Conservation (phyloP, 352 stramenopile species). For the Nothophytophthora sp. region DNA sequence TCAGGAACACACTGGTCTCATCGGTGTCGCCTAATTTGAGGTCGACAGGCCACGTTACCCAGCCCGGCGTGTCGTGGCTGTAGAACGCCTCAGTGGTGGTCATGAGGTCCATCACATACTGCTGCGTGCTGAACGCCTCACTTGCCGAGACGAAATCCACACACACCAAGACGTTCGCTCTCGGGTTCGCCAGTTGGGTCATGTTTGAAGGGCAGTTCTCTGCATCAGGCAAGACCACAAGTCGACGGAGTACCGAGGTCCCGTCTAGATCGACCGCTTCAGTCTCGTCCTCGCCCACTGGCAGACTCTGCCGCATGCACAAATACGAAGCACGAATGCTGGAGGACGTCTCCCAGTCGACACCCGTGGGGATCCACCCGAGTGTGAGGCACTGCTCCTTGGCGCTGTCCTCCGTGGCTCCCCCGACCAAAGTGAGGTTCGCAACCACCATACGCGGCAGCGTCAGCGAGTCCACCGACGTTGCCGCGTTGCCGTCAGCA, state of each 20-base stretch:
- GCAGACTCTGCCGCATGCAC: conserved; percentile 29
- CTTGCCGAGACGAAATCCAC: conserved; percentile 17
- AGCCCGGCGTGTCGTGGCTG: conserved; percentile 43
- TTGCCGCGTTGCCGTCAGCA: conserved; percentile 8
- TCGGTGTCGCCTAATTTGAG: conserved; percentile 20
- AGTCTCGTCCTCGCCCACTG: conserved; percentile 9
- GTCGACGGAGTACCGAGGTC: conserved; percentile 19
- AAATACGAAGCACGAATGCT: conserved; percentile 27
- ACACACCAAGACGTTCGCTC: conserved; percentile 30
- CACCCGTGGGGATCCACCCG: conserved; percentile 29
- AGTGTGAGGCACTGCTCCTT: conserved; percentile 28
- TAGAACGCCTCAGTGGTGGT: conserved; percentile 44
- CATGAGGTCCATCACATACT: conserved; percentile 50
- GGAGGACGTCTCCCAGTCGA: conserved; percentile 27
- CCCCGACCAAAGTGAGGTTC: conserved; percentile 21
- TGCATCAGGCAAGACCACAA: conserved; percentile 21
- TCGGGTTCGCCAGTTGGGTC: conserved; percentile 23
- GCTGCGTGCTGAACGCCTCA: conserved; percentile 15
- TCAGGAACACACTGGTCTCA: conserved; percentile 32
- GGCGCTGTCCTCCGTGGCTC: conserved; percentile 14
- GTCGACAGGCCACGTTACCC: conserved; percentile 36
- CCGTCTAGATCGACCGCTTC: conserved; percentile 14
- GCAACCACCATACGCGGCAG: conserved; percentile 19
- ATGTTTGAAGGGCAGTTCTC: conserved; percentile 22
- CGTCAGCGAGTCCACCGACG: conserved; percentile 7